Conservation (phyloP, 2,329 filamentous ascomycete genomes). For the Lasiodiplodia hormozganensis region DNA sequence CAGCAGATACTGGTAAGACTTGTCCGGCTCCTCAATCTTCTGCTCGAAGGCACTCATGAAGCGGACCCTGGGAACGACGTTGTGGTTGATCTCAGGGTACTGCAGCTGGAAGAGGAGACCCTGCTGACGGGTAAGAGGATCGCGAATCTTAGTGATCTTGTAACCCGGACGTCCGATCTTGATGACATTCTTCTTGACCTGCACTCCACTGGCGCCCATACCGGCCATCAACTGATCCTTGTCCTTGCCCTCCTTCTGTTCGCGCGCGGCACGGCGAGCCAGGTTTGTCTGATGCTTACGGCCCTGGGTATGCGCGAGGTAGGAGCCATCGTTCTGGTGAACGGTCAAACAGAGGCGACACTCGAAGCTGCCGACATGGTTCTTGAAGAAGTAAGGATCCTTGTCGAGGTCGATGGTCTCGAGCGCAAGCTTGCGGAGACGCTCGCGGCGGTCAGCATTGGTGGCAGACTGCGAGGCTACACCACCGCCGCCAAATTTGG, state of each 20-base stretch:
- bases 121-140: constrained; percentile 85
- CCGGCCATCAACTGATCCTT: constrained; percentile 74
- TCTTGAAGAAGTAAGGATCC: constrained; percentile 99
- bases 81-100: constrained; percentile 85
- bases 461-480: constrained; percentile 92
- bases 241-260: constrained; percentile 85
- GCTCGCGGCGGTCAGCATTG: constrained; percentile 96
- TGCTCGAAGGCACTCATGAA: constrained; percentile 99
- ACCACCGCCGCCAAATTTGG: constrained; percentile 96
- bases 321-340: constrained; percentile 98
- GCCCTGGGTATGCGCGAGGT: constrained; percentile 97
- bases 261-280: constrained; percentile 90
- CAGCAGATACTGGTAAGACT: constrained; percentile 91
- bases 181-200: constrained; percentile 79
- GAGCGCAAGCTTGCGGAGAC: constrained; percentile 95
- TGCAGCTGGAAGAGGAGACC: constrained; percentile 95
- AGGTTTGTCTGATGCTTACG: constrained; percentile 99
- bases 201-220: constrained; percentile 68
- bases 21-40: constrained; percentile 92
- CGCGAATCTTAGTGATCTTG: constrained; percentile 95
- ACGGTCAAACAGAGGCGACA: constrained; percentile 96
- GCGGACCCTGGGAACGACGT: constrained; percentile 80
- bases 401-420: constrained; percentile 99
- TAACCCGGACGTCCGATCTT: constrained; percentile 97
- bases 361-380: constrained; percentile 97